These are phyloP conservation scores for Rubus parviflorus DNA, from an alignment of 306 rosid species.

Conservation along the genomic window DNA sequence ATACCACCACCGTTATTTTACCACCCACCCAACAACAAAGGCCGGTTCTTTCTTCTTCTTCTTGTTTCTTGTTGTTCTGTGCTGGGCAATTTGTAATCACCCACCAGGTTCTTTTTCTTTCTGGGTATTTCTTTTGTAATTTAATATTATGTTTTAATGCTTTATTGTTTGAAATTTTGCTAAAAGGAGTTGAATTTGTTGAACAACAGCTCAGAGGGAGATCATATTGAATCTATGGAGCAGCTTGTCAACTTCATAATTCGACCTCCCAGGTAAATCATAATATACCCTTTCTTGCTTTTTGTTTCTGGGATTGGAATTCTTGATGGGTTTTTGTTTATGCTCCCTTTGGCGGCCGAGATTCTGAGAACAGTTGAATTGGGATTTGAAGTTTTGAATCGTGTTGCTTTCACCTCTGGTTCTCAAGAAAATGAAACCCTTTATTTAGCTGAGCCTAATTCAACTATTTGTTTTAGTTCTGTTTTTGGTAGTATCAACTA, in stretches of 20 bases:
- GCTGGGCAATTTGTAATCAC: conserved; percentile 33
- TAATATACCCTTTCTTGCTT: neutral
- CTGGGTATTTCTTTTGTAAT: neutral
- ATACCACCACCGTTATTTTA: conserved; percentile 8
- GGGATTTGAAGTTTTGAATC: conserved; percentile 7
- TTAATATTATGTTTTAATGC: neutral
- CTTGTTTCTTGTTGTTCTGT: conserved; percentile 29
- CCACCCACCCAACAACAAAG: conserved; percentile 29
- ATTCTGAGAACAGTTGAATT: conserved; percentile 15
- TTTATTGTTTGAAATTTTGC: neutral
- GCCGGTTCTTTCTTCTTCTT: conserved; percentile 28
- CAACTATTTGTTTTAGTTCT: neutral
- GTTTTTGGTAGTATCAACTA: neutral
- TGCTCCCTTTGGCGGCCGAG: conserved; percentile 16
- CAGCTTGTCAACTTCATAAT: conserved; percentile 66
- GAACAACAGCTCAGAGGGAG: conserved; percentile 1
- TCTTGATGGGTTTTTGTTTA: conserved; percentile 27
- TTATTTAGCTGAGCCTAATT: conserved; percentile 15
- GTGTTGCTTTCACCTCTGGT: conserved; percentile 17
- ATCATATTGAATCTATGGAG: conserved; percentile 49
- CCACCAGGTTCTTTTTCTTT: conserved; percentile 12
- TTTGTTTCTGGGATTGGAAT: conserved; percentile 8
- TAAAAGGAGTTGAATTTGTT: conserved; percentile 16
- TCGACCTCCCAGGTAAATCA: conserved; percentile 57
- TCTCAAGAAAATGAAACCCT: conserved; percentile 16